A percentile compares a stretch with the other conserved stretches of the same genome.
These are phyloP conservation scores for Eucalyptus polyanthemos DNA, from an alignment of 345 rosid genomes.

Conservation along the genomic window DNA sequence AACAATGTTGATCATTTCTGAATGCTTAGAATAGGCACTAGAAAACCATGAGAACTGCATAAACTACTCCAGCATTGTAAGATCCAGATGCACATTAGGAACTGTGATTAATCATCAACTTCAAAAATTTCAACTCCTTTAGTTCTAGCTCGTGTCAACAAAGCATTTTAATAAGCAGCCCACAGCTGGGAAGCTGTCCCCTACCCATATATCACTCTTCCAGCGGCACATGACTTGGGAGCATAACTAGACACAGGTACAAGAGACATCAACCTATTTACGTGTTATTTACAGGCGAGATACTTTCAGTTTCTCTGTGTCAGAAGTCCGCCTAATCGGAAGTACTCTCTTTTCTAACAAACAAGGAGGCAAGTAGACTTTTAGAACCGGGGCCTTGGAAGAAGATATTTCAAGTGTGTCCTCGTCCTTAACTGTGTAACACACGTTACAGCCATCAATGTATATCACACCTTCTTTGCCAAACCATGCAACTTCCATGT, in stretches of 20 bases:
- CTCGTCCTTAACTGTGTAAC: slow-evolving; percentile 29
- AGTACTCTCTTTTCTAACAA: neutral
- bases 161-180: neutral
- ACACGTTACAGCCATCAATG: slow-evolving; percentile 68
- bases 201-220: neutral
- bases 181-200: neutral
- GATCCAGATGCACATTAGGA: neutral
- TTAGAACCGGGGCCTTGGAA: slow-evolving; percentile 50
- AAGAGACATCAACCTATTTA: neutral
- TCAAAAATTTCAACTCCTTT: neutral
- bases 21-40: neutral
- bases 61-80: neutral
- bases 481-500: slow-evolving; percentile 51
- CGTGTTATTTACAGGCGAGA: neutral
- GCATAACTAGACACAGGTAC: neutral
- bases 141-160: neutral
- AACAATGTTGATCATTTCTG: neutral
- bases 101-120: neutral
- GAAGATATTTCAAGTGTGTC: slow-evolving; percentile 61
- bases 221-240: neutral
- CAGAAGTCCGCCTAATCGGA: neutral
- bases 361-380: slow-evolving; percentile 47
- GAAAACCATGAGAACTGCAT: neutral
- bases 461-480: slow-evolving; percentile 53
- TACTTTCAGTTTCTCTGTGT: neutral